Base-by-base conservation (phyloP, 2,329 filamentous ascomycete species). In the Tolypocladium inflatum region DNA sequence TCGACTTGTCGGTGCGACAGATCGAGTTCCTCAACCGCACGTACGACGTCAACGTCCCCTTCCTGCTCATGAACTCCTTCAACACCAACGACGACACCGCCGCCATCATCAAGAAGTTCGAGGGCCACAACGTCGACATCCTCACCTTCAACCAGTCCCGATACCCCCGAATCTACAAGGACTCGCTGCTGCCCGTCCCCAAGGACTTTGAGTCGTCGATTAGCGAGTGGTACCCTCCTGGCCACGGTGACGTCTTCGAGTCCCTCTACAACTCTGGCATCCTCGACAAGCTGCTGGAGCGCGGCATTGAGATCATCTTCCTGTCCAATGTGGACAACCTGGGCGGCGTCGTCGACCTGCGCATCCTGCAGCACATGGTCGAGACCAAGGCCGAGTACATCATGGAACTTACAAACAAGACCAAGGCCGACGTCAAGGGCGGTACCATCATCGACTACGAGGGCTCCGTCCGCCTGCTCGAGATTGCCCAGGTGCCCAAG, bases 391-490 rank as follows among this genome's bases (percentile, higher is more conserved):
- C 94, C 55, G 94, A 99, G 81, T 99, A 99, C 83, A 93, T 99
- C 74, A 99, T 99, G 94, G 94, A 99, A 80, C 80, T 99, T 80
- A 99, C 94, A 73, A 95, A 97, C 84, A 99, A 97, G 91, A 99
- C 94, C 78, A 99, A 99, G 89, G 94, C 94, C 61, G 94, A 99
- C 72, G 94, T 99, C 78, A 99, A 99, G 89, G 94, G 94, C 87
- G 94, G 94, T 79, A 99, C 94, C 76, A 99, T 99, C 76, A 99
- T 99, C 71, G 93, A 99, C 80, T 97, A 97, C 78, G 94, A 99
- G 74, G 93, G 93, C 70, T 92, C 90, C 59, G 93, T 95, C 67
- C 92, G 94, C 72, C 88, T 99, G 65, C 89, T 99, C 56, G 94
- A 99, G 81, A 97, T 99, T 69, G 94, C 94, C 17, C 94, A 99